These are phyloP conservation scores for Hypoxylon sp. DNA, from an alignment of 2,329 filamentous ascomycete species.

Conservation along the genomic window DNA sequence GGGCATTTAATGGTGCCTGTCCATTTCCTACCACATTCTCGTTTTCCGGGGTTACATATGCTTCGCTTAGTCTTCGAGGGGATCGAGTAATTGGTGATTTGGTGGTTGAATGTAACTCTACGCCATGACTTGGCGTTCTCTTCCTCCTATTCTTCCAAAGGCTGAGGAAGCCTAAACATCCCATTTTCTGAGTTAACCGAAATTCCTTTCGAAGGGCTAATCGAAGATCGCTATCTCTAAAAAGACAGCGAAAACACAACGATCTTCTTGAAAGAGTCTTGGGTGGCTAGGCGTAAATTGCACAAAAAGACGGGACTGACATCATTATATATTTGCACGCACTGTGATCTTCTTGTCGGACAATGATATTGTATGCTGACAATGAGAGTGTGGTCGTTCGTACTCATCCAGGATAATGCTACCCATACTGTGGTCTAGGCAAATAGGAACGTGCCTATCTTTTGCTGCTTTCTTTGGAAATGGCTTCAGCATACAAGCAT, in stretches of 20 bases:
- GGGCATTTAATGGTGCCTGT: not conserved
- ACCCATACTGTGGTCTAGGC: not conserved
- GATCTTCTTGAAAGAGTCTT: not conserved
- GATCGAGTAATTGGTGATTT: not conserved
- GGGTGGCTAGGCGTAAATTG: not conserved
- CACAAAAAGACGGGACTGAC: not conserved
- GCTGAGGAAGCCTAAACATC: slow-evolving; percentile 4
- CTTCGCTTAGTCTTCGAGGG: not conserved
- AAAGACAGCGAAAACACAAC: not conserved
- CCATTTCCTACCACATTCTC: not conserved
- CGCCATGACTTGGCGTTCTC: not conserved
- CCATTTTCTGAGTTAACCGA: slow-evolving; percentile 1
- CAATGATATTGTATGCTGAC: slow-evolving; percentile 23
- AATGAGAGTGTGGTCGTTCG: not conserved
- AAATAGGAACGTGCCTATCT: not conserved
- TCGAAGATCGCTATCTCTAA: slow-evolving; percentile 5
- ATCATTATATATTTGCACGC: slow-evolving; percentile 1
- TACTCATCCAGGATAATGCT: not conserved
- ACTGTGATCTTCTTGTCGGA: not conserved
- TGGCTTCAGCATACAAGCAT: not conserved
- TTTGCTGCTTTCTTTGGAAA: slow-evolving; percentile 19
- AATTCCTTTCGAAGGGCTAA: not conserved
- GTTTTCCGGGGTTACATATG: not conserved
- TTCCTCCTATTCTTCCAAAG: not conserved
- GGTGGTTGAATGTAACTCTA: not conserved